These are phyloP conservation scores for Citrus inodora DNA, from an alignment of 345 rosid species.

Conservation along the genomic window DNA sequence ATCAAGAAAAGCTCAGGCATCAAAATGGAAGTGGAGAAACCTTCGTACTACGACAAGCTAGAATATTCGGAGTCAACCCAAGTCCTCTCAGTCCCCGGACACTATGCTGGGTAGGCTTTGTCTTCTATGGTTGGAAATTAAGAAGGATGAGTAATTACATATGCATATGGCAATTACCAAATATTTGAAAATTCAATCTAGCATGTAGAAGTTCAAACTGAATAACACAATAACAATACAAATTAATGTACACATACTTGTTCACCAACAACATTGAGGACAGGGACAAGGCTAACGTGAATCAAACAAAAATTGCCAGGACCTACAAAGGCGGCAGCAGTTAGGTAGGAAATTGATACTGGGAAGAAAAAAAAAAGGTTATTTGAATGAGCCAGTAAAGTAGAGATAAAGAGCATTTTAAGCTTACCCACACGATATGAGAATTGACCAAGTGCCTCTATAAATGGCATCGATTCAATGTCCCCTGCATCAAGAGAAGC, in stretches of 20 bases:
- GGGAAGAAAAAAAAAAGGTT: background rate
- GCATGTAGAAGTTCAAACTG: background rate
- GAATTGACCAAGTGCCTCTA: slow-evolving; percentile 95
- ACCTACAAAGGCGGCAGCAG: slow-evolving; percentile 51
- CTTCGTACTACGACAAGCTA: slow-evolving; percentile 96
- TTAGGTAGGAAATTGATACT: background rate
- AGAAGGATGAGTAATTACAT: background rate
- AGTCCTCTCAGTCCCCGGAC: slow-evolving; percentile 87
- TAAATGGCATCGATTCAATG: slow-evolving; percentile 95
- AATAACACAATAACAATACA: background rate
- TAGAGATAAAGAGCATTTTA: background rate
- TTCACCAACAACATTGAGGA: slow-evolving; percentile 93
- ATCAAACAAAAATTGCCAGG: slow-evolving; percentile 90
- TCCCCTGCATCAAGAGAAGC: slow-evolving; percentile 56
- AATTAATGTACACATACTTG: slow-evolving; percentile 47
- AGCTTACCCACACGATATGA: slow-evolving; percentile 83
- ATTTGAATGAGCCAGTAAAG: background rate
- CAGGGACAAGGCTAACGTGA: slow-evolving; percentile 99
- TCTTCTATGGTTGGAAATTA: slow-evolving; percentile 50
- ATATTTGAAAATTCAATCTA: background rate
- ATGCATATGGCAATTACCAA: background rate
- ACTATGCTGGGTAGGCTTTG: slow-evolving; percentile 99
- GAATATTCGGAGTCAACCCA: slow-evolving; percentile 82
- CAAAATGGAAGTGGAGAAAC: slow-evolving; percentile 27
- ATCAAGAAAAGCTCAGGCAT: background rate